phyloP scores from a whole-genome alignment of 2,329 filamentous ascomycete species.

The Juglanconis oblonga region DNA sequence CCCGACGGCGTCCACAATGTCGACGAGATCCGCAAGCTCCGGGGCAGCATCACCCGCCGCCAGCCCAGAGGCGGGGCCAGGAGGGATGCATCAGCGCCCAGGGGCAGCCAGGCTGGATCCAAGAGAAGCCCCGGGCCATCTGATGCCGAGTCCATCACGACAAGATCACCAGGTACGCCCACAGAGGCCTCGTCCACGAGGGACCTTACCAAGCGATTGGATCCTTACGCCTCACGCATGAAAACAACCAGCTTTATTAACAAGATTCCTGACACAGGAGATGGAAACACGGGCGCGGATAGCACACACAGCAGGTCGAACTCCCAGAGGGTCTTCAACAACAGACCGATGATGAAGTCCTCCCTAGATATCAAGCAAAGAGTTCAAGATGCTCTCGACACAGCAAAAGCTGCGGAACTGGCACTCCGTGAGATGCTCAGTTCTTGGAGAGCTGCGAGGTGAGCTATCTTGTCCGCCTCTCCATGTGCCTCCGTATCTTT shows the following conservation, averaged over 20 bases:
- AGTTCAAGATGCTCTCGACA: constrained; percentile 70
- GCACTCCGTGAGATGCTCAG: constrained; percentile 79
- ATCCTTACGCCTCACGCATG: constrained; percentile 62
- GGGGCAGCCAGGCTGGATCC: constrained; percentile 44
- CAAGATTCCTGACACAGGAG: constrained; percentile 56
- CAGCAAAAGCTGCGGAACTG: constrained; percentile 78
- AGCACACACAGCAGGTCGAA: constrained; percentile 31
- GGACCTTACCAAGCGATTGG: constrained; percentile 53
- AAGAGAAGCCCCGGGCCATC: constrained; percentile 37
- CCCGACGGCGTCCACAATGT: constrained; percentile 87
- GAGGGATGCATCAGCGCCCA: constrained; percentile 60
- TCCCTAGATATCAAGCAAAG: constrained; percentile 64
- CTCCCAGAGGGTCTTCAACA: constrained; percentile 43
- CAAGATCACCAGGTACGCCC: constrained; percentile 35
- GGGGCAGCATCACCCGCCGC: constrained; percentile 81
- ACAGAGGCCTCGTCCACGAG: constrained; percentile 41
- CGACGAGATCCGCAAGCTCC: constrained; percentile 79
- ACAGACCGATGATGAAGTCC: constrained; percentile 49
- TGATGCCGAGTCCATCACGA: constrained; percentile 34
- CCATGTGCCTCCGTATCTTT: neutral
- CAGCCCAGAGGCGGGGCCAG: constrained; percentile 69
- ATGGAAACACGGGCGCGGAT: constrained; percentile 29
- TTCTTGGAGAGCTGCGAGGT: constrained; percentile 82
- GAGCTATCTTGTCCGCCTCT: constrained; percentile 36
- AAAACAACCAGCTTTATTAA: constrained; percentile 76